Conservation (phyloP, 768 basidiomycete genomes). For the Agrocybe praecox region DNA sequence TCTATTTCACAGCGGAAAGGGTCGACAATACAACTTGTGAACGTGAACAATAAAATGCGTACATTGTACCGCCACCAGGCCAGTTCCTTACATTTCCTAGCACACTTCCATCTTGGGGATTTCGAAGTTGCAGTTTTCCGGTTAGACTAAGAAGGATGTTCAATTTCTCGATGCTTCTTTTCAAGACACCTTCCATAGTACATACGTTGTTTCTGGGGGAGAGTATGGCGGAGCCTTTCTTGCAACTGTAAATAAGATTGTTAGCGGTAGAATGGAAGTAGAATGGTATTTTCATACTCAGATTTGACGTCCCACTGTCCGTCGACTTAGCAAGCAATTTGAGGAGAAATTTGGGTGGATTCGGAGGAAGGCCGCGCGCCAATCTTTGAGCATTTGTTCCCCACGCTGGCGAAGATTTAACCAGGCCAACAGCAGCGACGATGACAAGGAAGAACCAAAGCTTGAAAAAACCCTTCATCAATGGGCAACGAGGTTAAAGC, state of each 20-base stretch:
- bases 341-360: slow-evolving; percentile 25
- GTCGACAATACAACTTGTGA: neutral
- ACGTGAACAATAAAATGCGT: slow-evolving; percentile 2
- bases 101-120: slow-evolving; percentile 23
- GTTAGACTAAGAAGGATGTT: slow-evolving; percentile 24
- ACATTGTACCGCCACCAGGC: slow-evolving; percentile 29
- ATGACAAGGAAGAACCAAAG: slow-evolving; percentile 23
- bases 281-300: no score
- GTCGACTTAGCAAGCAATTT: neutral
- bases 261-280: no score
- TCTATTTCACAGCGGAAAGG: slow-evolving; percentile 18
- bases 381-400: slow-evolving; percentile 47
- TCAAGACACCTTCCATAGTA: no score
- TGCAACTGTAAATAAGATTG: no score
- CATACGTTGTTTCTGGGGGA: no score
- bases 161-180: neutral
- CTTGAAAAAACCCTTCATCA: slow-evolving; percentile 2
- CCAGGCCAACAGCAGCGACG: slow-evolving; percentile 21
- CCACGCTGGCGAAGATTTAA: slow-evolving; percentile 16
- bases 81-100: slow-evolving; percentile 35
- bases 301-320: neutral
- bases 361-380: slow-evolving; percentile 46
- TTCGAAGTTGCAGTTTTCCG: slow-evolving; percentile 40
- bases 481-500: no score
- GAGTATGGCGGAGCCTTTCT: no score